Base-by-base conservation (phyloP, 148 eudicot species). In the Chenopodium suecicum region DNA sequence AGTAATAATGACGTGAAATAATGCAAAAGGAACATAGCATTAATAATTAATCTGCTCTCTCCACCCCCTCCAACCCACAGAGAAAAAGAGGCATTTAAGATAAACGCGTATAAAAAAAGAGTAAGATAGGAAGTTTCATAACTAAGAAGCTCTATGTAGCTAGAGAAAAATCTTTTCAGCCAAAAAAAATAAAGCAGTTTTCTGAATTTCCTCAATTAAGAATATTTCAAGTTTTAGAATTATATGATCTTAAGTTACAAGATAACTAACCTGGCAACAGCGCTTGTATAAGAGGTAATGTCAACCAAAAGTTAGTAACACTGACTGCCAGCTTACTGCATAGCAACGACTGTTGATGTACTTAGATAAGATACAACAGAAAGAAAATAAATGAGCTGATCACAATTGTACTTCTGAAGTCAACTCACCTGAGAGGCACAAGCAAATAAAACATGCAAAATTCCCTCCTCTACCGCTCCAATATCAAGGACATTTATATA, bases 261-360 rank as follows among this genome's bases (percentile, higher is more conserved):
- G 79, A 29, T 79, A 80, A 73, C 74, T 56, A 76, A 89, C 97
- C 97, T 93, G 97, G 94, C 81, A 91, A 84, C 73, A 93, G 87
- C 67, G 97, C 94, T 87, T 93, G 97, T 85, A 91, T 83, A 79
- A 93, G 90, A 68, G 97, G 97, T 80, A 93, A 83, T 58, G 91
- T 88, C 80, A 88, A 81, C 97, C 93, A 91, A 86, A 93, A 89
- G 50, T 93, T 90, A 78, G 86, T 82, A 86, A 77, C 86, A 76
- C 86, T 82, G 79, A 83, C 88, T 54, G 90, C 90, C 82, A 93
- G 86, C 86, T 90, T 91, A 86, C 92, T 89, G 86, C 97, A 93
- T 80, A 86, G 89, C 81, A 82, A 77, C 70, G 92, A 88, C 97
- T 93, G 93, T 60, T 84, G 88, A 82, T 78, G 76, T 25, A 78